phyloP scores from a whole-genome alignment of 331 rosid species.

The Malus hybrid region DNA sequence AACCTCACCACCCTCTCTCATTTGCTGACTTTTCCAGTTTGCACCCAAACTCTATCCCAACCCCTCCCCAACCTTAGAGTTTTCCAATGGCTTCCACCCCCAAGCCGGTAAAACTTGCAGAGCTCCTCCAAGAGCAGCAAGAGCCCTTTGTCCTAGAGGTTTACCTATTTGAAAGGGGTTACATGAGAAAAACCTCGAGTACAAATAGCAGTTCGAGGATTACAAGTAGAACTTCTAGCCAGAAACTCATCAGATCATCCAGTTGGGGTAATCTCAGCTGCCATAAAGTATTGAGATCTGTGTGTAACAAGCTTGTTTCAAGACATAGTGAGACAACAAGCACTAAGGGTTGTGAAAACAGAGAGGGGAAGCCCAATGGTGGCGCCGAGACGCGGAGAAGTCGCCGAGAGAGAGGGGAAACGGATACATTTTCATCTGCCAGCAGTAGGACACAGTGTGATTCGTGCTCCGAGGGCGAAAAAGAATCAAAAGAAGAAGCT shows the following conservation, averaged over 20 bases:
- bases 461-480: slow-evolving; percentile 54
- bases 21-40: slow-evolving; percentile 1
- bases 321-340: slow-evolving; percentile 7
- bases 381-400: slow-evolving; percentile 3
- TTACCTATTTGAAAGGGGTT: slow-evolving; percentile 60
- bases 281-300: slow-evolving; percentile 28
- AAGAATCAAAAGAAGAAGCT: slow-evolving; percentile 11
- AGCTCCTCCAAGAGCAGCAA: slow-evolving; percentile 63
- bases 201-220: neutral
- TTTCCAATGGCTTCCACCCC: slow-evolving; percentile 49
- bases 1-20: slow-evolving; percentile 13
- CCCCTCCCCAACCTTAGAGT: slow-evolving; percentile 7
- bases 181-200: slow-evolving; percentile 21
- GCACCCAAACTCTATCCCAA: neutral
- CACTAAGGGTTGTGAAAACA: slow-evolving; percentile 3
- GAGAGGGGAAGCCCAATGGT: slow-evolving; percentile 13
- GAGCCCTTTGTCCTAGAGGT: slow-evolving; percentile 69
- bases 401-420: slow-evolving; percentile 22
- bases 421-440: slow-evolving; percentile 45
- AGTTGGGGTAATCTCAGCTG: slow-evolving; percentile 23
- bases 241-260: slow-evolving; percentile 15
- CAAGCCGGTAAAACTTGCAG: slow-evolving; percentile 44
- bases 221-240: slow-evolving; percentile 4
- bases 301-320: slow-evolving; percentile 37
- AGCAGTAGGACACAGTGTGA: slow-evolving; percentile 40